Evolutionary conservation across 331 rosid species (phyloP).

Genomic region (Cydonia oblonga): DNA sequence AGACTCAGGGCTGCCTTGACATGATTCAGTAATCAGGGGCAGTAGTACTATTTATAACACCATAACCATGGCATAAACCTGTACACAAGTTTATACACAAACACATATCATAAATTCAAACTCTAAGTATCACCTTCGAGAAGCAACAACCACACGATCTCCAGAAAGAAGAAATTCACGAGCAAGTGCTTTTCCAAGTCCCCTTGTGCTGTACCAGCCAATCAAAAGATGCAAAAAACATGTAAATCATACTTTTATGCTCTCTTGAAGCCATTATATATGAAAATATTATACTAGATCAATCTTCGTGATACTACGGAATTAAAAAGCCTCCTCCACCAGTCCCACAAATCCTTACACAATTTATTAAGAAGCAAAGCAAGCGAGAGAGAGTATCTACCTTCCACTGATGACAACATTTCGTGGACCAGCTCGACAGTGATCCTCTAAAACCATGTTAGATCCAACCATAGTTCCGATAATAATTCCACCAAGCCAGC

Average conservation of each 20-base stretch:
- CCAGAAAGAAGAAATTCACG: conserved; percentile 94
- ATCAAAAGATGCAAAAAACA: conserved; percentile 7
- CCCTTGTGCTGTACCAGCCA: conserved; percentile 72
- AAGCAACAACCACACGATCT: conserved; percentile 73
- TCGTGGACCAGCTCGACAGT: conserved; percentile 82
- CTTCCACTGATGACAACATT: conserved; percentile 93
- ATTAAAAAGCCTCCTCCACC: not conserved
- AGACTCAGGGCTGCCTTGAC: conserved; percentile 65
- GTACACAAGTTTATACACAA: not conserved
- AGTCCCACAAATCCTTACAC: not conserved
- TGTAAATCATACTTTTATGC: not conserved
- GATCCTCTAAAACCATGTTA: conserved; percentile 81
- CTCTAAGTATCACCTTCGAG: conserved; percentile 63
- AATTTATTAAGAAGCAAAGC: not conserved
- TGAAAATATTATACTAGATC: not conserved
- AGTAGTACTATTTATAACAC: not conserved
- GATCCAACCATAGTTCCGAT: conserved; percentile 94
- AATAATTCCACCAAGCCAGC: conserved; percentile 95
- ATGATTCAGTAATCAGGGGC: conserved; percentile 18
- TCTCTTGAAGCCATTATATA: not conserved
- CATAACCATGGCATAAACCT: not conserved
- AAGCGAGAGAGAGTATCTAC: conserved; percentile 21
- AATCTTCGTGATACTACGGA: not conserved
- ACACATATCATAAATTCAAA: not conserved
- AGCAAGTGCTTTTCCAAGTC: conserved; percentile 92